Evolutionary conservation across 2,329 filamentous ascomycete species (phyloP), one percentile per base, ranked within the genome.

Genomic region (Rhynchosporium agropyri): DNA sequence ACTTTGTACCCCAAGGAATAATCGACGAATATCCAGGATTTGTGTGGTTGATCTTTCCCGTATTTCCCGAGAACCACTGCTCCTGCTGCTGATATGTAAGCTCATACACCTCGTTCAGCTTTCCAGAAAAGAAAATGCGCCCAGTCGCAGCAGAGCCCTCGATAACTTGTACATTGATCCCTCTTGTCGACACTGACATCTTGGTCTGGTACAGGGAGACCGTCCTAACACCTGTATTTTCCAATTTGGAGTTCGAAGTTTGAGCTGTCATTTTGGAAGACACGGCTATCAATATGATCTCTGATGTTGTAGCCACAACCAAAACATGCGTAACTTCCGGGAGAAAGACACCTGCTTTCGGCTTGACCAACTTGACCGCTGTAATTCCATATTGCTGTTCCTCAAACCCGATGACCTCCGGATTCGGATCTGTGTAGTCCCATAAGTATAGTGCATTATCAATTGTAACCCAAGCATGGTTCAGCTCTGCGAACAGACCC

Each of bases 11-110:
- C 80, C 83, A 85, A 61, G 85, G 84, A 3, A 91, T 79, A 2
- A 89, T 82, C 10, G 85, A 88, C 61, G 83, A 83, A 80, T 90
- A 88, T 40, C 89, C 88, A 3, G 85, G 87, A 74, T 85, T 89
- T 55, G 89, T 94, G 75, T 97, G 95, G 74, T 96, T 96, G 67
- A 94, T 87, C 77, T 93, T 97, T 64, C 89, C 88, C 74, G 91
- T 96, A 68, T 90, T 86, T 76, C 88, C 92, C 59, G 90, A 89
- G 74, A 99, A 99, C 95, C 95, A 99, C 70, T 90, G 89, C 77
- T 99, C 95, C 76, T 98, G 92, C 73, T 97, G 92, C 77, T 98
- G 94, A 75, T 99, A 99, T 69, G 90, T 93, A 60, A 99, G 84
- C 77, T 99, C 95, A 75, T 95, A 91, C 54, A 99, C 86, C 71